Evolutionary conservation across 495 filamentous ascomycete genomes (phyloP), one percentile per base, ranked within the genome.

Genomic region (Hyaloscypha bicolor): DNA sequence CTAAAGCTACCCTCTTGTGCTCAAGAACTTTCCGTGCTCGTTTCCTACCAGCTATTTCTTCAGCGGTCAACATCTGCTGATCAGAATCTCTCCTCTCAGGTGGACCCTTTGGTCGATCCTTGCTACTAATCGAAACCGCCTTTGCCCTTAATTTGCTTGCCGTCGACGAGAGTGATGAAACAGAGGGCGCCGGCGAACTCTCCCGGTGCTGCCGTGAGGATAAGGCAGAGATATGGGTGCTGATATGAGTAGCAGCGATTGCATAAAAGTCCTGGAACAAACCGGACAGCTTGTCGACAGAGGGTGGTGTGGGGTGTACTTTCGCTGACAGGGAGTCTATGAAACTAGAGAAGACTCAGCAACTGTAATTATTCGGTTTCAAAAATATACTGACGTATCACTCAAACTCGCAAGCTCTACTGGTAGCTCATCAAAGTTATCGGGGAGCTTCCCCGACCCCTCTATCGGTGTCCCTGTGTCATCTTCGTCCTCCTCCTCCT

Each of bases 191-290:
- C 21, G 87, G 82, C 11, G 71, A 73, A 30, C 74, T 77, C 61
- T 89, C 87, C 21, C 91, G 87, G 32, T 84, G 88, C 72, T 94
- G 88, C 4, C 87, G 85, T 31, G 90, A 90, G 14, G 91, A 90
- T 19, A 97, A 80, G 9, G 88, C 85, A 30, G 91, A 90, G 60
- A 98, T 92, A 77, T 99, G 94, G 0, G 93, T 97, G 21, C 86
- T 83, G 52, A 98, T 94, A 74, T 95, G 91, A 9, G 88, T 84
- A 45, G 93, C 88, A 16, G 96, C 92, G 55, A 88, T 88, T 37
- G 82, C 80, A 76, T 99, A 99, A 73, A 98, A 99, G 42, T 96
- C 92, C 78, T 99, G 96, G 75, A 97, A 98, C 25, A 96, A 79
- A n/a, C 81, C 82, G 6, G 94, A 90, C 29, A 98, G 87, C 69